phyloP scores from a whole-genome alignment of 2,329 filamentous ascomycete genomes.

The Aspergillus sp. region DNA sequence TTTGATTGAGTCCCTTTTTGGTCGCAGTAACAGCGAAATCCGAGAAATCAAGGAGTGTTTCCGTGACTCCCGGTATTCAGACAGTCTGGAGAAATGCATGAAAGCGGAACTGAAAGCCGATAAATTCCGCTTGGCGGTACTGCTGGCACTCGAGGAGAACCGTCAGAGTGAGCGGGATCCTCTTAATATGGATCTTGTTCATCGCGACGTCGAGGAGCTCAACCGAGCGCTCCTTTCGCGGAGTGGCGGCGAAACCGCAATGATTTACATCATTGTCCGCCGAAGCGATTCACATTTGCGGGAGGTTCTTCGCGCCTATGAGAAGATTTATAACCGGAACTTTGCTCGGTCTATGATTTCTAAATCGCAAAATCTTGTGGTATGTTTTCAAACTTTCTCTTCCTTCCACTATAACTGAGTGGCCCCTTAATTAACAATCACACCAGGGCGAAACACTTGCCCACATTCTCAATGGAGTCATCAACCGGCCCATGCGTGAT shows the following conservation, averaged over 20 bases:
- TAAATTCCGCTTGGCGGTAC: constrained; percentile 87
- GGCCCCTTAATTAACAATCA: constrained; percentile 2
- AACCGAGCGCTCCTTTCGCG: constrained; percentile 66
- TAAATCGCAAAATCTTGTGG: constrained; percentile 89
- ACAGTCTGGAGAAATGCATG: constrained; percentile 82
- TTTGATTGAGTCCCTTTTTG: constrained; percentile 90
- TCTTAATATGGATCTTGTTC: constrained; percentile 60
- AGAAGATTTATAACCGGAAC: constrained; percentile 70
- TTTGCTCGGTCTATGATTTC: constrained; percentile 84
- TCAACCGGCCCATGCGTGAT: constrained; percentile 92
- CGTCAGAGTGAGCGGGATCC: constrained; percentile 79
- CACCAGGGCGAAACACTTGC: constrained; percentile 84
- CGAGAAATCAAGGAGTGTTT: constrained; percentile 83
- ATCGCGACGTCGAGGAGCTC: constrained; percentile 71
- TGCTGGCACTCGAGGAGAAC: constrained; percentile 78
- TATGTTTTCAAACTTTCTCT: constrained; percentile 52
- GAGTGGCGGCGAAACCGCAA: constrained; percentile 80
- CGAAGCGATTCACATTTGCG: constrained; percentile 79
- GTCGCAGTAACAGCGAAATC: constrained; percentile 84
- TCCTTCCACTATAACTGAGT: constrained; percentile 8
- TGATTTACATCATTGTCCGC: constrained; percentile 80
- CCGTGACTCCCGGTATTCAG: constrained; percentile 84
- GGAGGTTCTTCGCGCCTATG: constrained; percentile 76
- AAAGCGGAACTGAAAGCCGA: constrained; percentile 89
- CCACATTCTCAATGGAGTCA: constrained; percentile 93